Evolutionary conservation across 108 stramenopile genomes (phyloP).

Genomic region (Chaetoceros muelleri): DNA sequence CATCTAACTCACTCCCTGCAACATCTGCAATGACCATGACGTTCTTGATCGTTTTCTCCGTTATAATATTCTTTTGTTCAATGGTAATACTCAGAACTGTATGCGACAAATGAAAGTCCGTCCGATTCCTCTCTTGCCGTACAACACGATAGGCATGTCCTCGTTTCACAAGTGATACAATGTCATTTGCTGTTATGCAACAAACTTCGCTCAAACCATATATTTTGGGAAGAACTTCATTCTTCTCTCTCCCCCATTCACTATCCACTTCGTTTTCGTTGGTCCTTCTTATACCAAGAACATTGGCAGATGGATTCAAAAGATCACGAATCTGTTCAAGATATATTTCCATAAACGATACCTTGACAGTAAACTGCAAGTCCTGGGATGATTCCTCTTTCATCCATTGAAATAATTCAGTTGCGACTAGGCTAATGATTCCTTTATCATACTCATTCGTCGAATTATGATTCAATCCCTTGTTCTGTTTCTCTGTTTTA

Average conservation of each 20-base stretch:
- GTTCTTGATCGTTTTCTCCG: constrained; percentile 32
- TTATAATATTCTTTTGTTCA: constrained; percentile 40
- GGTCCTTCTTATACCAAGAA: not conserved
- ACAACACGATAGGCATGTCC: constrained; percentile 72
- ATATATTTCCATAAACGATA: constrained; percentile 94
- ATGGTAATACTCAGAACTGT: constrained; percentile 62
- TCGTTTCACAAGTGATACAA: constrained; percentile 50
- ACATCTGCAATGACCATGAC: constrained; percentile 72
- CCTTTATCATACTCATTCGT: constrained; percentile 2
- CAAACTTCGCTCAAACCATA: constrained; percentile 53
- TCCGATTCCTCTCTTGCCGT: constrained; percentile 64
- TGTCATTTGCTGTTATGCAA: constrained; percentile 55
- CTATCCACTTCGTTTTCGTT: constrained; percentile 5
- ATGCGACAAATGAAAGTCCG: constrained; percentile 81
- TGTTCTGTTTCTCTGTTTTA: constrained; percentile 2
- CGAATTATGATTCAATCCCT: not conserved
- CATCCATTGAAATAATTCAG: constrained; percentile 8
- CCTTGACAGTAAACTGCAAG: constrained; percentile 65
- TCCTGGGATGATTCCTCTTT: constrained; percentile 56
- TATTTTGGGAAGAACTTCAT: not conserved
- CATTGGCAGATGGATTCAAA: constrained; percentile 29
- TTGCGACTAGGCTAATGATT: too few species aligned
- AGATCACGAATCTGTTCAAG: constrained; percentile 88
- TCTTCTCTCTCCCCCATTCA: constrained; percentile 12
- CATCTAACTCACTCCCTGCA: constrained; percentile 76